Evolutionary conservation across 2,329 filamentous ascomycete genomes (phyloP).

Genomic region (Colletotrichum theobromicola): DNA sequence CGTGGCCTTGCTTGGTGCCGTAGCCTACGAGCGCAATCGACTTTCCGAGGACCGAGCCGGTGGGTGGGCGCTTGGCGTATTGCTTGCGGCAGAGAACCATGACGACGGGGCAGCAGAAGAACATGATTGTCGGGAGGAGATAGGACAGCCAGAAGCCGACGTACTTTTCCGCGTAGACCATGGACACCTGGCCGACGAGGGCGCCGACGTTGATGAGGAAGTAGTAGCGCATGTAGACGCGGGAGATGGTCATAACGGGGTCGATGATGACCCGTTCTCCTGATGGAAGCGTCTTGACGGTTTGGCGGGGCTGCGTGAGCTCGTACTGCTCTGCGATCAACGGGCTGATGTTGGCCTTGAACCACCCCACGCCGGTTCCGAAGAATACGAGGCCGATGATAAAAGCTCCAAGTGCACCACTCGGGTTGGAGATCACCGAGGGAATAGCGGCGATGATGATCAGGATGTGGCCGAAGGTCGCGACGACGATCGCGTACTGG

Average conservation of each 20-base stretch:
- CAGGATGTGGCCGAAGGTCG: conserved; percentile 72
- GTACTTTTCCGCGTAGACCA: conserved; percentile 63
- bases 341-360: conserved; percentile 77
- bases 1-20: background rate
- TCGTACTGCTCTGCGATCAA: conserved; percentile 71
- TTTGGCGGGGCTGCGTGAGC: conserved; percentile 44
- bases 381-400: conserved; percentile 65
- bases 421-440: conserved; percentile 38
- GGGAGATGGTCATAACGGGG: conserved; percentile 66
- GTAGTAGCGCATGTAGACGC: conserved; percentile 72
- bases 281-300: conserved; percentile 40
- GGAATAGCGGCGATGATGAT: conserved; percentile 63
- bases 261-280: conserved; percentile 73
- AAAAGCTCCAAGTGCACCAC: conserved; percentile 55
- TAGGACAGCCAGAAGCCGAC: conserved; percentile 55
- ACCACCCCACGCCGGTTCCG: conserved; percentile 67
- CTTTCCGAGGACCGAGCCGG: conserved; percentile 56
- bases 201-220: conserved; percentile 59
- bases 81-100: conserved; percentile 48
- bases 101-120: conserved; percentile 63
- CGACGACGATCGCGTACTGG: conserved; percentile 68
- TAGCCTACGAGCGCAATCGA: conserved; percentile 38
- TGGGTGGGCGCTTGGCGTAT: conserved; percentile 48
- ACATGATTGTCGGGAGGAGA: conserved; percentile 54
- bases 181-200: conserved; percentile 56